Percentiles rank a stretch among this genome's conserved stretches.
Conservation (phyloP, 345 rosid genomes). For the Eucalyptus guilfoylei region DNA sequence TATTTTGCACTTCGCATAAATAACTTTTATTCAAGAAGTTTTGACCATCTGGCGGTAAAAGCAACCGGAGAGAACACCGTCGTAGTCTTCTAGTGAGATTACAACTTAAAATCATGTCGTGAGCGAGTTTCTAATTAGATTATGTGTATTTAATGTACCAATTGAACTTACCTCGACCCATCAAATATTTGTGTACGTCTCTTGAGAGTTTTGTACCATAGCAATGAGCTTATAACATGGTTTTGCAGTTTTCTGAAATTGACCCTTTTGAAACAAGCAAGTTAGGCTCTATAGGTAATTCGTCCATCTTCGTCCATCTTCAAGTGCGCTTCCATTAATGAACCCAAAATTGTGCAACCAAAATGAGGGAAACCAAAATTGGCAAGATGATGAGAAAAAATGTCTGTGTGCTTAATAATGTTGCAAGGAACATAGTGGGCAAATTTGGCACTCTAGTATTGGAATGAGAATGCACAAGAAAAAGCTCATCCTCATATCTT, state of each 20-base stretch:
- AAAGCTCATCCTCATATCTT: too few species aligned
- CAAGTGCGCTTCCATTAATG: background rate
- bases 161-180: background rate
- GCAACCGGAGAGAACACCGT: background rate
- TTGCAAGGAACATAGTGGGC: too few species aligned
- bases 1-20: background rate
- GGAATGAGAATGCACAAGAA: too few species aligned
- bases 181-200: background rate
- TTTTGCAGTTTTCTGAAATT: background rate
- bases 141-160: background rate
- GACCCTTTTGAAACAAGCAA: background rate
- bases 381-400: too few species aligned
- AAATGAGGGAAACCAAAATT: too few species aligned
- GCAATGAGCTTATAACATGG: background rate
- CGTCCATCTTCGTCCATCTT: too few species aligned
- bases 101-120: background rate
- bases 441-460: too few species aligned
- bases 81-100: background rate
- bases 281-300: background rate
- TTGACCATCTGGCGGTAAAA: background rate
- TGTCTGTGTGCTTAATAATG: too few species aligned
- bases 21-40: background rate
- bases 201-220: background rate
- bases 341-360: background rate
- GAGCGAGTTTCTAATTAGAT: background rate